These are phyloP conservation scores for Globisporangium spinosum DNA, from an alignment of 352 stramenopile species.

Conservation along the genomic window DNA sequence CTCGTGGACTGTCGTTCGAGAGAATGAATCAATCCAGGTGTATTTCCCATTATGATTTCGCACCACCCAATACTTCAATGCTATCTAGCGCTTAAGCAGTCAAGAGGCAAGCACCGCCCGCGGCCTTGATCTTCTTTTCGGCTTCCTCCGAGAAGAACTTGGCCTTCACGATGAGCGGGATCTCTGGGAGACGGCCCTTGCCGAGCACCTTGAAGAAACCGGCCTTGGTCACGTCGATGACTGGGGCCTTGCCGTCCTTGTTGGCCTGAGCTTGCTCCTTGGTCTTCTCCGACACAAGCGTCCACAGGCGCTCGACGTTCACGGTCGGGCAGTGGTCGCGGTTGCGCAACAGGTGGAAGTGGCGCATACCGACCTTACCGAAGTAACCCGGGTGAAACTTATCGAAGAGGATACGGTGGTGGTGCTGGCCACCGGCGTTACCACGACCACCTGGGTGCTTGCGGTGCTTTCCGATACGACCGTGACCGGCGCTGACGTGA, in stretches of 20 bases:
- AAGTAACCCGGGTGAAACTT: conserved; percentile 99
- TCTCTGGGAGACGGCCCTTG: conserved; percentile 96
- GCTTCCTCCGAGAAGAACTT: conserved; percentile 99
- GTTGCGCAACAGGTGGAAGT: conserved; percentile 98
- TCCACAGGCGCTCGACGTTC: conserved; percentile 99
- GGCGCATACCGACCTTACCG: conserved; percentile 99
- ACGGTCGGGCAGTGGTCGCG: conserved; percentile 96
- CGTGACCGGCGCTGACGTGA: conserved; percentile 98
- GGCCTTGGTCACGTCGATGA: conserved; percentile 97
- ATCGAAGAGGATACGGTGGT: conserved; percentile 99
- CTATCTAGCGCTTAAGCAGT: conserved; percentile 89
- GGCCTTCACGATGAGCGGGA: conserved; percentile 99
- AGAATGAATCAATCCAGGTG: conserved; percentile 33
- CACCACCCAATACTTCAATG: conserved; percentile 57
- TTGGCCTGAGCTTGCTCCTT: conserved; percentile 95
- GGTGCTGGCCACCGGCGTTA: conserved; percentile 99
- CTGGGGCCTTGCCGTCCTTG: conserved; percentile 96
- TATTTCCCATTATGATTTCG: conserved; percentile 80
- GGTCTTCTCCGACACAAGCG: conserved; percentile 96
- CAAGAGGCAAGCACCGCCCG: conserved; percentile 97
- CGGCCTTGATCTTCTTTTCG: conserved; percentile 99
- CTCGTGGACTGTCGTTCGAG: conserved; percentile 8
- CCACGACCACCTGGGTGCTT: conserved; percentile 99
- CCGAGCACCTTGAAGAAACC: conserved; percentile 99
- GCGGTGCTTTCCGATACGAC: conserved; percentile 99